Conservation (phyloP, 225 moss, liverwort and hornwort species). For the Bryoerythrophyllum caledonicum region DNA sequence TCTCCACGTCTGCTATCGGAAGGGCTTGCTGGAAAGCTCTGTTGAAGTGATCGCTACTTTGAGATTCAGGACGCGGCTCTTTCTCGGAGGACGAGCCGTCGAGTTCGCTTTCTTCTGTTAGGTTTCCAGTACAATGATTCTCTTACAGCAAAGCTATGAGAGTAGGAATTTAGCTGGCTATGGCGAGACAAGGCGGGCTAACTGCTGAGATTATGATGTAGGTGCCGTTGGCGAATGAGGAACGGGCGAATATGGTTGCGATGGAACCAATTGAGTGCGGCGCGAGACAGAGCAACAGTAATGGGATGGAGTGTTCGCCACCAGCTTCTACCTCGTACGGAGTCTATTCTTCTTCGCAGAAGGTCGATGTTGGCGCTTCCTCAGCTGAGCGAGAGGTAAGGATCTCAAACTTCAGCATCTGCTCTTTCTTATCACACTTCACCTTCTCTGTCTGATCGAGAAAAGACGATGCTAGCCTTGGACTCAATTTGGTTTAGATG, state of each 20-base stretch:
- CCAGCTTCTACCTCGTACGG: conserved; percentile 41
- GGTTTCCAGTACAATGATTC: not conserved
- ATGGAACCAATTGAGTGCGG: conserved; percentile 34
- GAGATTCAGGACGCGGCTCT: not conserved
- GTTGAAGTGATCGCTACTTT: not conserved
- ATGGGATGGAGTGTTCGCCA: conserved; percentile 27
- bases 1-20: conserved; percentile 7
- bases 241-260: conserved; percentile 21
- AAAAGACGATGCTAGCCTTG: not conserved
- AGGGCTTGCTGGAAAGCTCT: not conserved
- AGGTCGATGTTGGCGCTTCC: conserved; percentile 17
- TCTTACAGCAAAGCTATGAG: conserved; percentile 7
- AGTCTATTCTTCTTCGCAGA: conserved; percentile 20
- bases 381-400: conserved; percentile 33
- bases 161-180: conserved; percentile 7
- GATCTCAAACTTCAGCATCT: not conserved
- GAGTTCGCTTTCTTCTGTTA: conserved; percentile 11
- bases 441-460: not conserved
- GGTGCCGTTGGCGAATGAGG: conserved; percentile 31
- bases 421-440: not conserved
- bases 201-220: conserved; percentile 5
- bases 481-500: not conserved
- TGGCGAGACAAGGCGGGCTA: not conserved
- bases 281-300: conserved; percentile 15
- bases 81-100: not conserved